Evolutionary conservation across 1,284 basidiomycete species (phyloP).

Genomic region (Phlebopus sp.): DNA sequence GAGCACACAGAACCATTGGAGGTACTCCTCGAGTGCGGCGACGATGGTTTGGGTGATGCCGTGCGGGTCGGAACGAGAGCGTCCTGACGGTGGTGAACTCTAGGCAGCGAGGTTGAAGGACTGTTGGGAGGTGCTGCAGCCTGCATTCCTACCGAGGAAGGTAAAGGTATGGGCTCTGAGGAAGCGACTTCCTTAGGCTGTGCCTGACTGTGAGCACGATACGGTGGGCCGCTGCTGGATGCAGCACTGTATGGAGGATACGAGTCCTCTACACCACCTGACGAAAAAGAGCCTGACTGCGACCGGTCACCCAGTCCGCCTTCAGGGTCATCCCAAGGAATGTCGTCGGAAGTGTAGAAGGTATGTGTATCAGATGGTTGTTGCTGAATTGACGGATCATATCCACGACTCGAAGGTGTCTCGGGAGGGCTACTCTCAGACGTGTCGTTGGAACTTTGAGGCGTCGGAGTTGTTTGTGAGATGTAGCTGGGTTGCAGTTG

Average conservation of each 20-base stretch:
- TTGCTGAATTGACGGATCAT: neutral
- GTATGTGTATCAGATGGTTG: constrained; percentile 1
- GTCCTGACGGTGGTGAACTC: constrained; percentile 6
- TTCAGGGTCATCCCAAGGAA: constrained; percentile 15
- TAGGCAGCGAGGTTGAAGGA: constrained; percentile 3
- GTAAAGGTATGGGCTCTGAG: neutral
- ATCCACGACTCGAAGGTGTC: neutral
- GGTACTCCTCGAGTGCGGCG: constrained; percentile 31
- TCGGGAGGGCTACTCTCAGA: neutral
- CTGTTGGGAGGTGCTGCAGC: neutral
- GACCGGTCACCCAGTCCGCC: neutral
- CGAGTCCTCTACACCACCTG: neutral
- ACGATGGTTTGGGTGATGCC: constrained; percentile 11
- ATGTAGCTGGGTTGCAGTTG: neutral
- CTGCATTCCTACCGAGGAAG: neutral
- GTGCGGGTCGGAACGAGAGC: neutral
- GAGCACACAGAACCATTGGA: constrained; percentile 19
- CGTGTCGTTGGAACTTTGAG: neutral
- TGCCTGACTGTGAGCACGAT: neutral
- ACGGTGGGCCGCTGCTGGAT: neutral
- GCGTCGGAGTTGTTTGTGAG: constrained; percentile 5
- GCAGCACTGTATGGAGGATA: neutral
- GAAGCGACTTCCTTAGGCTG: too few species aligned
- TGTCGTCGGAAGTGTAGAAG: constrained; percentile 11
- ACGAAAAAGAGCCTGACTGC: neutral